These are phyloP conservation scores for Pythium aphanidermatum DNA, from an alignment of 352 stramenopile species.

Conservation along the genomic window DNA sequence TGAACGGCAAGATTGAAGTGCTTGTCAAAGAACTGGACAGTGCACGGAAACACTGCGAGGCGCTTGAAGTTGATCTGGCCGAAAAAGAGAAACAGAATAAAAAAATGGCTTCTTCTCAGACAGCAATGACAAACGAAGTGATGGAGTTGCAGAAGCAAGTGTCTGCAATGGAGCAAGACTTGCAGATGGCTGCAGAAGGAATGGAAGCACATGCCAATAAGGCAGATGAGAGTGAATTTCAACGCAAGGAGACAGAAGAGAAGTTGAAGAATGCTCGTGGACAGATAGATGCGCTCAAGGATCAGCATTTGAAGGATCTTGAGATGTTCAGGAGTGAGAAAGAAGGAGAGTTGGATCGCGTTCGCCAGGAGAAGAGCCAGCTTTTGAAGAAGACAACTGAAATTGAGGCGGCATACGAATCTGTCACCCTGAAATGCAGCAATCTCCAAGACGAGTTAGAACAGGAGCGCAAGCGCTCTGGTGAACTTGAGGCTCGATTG, in stretches of 20 bases:
- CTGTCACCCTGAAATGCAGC: slow-evolving; percentile 24
- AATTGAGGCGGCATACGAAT: slow-evolving; percentile 23
- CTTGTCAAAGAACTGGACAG: slow-evolving; percentile 55
- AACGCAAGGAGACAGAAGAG: slow-evolving; percentile 42
- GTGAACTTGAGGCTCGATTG: slow-evolving; percentile 39
- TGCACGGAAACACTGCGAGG: slow-evolving; percentile 30
- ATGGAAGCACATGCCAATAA: slow-evolving; percentile 60
- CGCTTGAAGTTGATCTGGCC: slow-evolving; percentile 29
- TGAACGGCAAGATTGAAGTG: slow-evolving; percentile 58
- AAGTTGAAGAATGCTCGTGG: slow-evolving; percentile 40
- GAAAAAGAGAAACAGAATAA: slow-evolving; percentile 69
- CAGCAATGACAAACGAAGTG: slow-evolving; percentile 49
- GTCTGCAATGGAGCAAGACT: slow-evolving; percentile 48
- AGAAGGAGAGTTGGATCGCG: slow-evolving; percentile 39
- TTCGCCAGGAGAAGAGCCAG: slow-evolving; percentile 31
- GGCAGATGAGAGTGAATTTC: slow-evolving; percentile 47
- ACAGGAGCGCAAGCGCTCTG: slow-evolving; percentile 28
- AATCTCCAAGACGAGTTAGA: slow-evolving; percentile 31
- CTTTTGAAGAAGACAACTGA: slow-evolving; percentile 18
- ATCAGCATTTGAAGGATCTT: slow-evolving; percentile 52
- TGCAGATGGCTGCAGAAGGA: slow-evolving; percentile 57
- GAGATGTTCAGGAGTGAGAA: slow-evolving; percentile 63
- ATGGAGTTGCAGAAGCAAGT: slow-evolving; percentile 63
- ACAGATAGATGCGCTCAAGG: slow-evolving; percentile 43
- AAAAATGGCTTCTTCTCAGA: slow-evolving; percentile 57